These are phyloP conservation scores for Aspergillus glaucus DNA, from an alignment of 2,329 filamentous ascomycete genomes.

Conservation along the genomic window DNA sequence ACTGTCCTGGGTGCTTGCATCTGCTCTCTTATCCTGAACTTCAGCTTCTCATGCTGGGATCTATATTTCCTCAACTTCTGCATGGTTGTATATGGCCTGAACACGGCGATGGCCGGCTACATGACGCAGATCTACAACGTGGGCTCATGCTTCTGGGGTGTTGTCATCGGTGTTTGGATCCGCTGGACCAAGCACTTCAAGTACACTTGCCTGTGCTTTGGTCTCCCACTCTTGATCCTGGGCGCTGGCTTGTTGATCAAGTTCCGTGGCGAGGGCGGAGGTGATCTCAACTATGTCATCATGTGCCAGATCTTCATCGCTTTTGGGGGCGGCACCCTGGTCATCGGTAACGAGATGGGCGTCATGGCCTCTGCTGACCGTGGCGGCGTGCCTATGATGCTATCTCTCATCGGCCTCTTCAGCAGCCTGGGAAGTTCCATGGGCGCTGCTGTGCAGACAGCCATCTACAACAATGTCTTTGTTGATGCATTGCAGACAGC, in stretches of 20 bases:
- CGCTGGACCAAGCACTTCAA: conserved; percentile 50
- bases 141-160: conserved; percentile 47
- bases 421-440: conserved; percentile 30
- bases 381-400: conserved; percentile 46
- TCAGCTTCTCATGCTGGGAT: conserved; percentile 50
- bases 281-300: conserved; percentile 44
- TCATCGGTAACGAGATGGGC: conserved; percentile 53
- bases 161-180: conserved; percentile 46
- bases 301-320: conserved; percentile 54
- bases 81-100: conserved; percentile 47
- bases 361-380: conserved; percentile 52
- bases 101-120: conserved; percentile 39
- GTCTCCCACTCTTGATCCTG: conserved; percentile 47
- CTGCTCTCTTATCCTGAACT: conserved; percentile 43
- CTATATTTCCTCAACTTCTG: conserved; percentile 50
- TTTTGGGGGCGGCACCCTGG: conserved; percentile 48
- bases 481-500: conserved; percentile 38
- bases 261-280: conserved; percentile 45
- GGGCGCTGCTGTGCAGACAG: conserved; percentile 23
- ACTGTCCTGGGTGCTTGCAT: conserved; percentile 49
- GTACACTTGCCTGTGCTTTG: conserved; percentile 45
- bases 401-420: conserved; percentile 31
- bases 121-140: conserved; percentile 49
- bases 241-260: conserved; percentile 52
- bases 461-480: conserved; percentile 56